Conservation (phyloP, 345 rosid genomes). For the Durio zibethinus region DNA sequence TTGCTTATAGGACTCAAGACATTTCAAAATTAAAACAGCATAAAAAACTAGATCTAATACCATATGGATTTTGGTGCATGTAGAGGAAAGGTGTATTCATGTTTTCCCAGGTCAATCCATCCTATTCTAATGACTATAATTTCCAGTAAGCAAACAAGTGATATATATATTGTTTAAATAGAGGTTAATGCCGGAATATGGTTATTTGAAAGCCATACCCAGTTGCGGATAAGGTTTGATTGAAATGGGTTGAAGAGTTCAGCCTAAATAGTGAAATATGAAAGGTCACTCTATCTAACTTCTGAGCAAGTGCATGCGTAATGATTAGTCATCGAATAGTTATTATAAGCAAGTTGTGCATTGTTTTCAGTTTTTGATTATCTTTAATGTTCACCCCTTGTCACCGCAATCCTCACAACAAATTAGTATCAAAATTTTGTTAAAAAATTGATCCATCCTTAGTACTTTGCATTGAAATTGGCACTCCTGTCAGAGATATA, state of each 20-base stretch:
- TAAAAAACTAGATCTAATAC: neutral
- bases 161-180: neutral
- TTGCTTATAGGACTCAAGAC: neutral
- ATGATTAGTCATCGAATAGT: neutral
- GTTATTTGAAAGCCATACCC: neutral
- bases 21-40: neutral
- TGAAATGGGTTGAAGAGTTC: conserved; percentile 8
- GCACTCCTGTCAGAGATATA: neutral
- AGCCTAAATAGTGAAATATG: neutral
- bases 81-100: neutral
- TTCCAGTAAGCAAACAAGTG: neutral
- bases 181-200: neutral
- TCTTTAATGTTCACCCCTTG: neutral
- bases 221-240: neutral
- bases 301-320: neutral
- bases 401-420: neutral
- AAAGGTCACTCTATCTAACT: neutral
- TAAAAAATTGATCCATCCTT: neutral
- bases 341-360: neutral
- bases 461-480: neutral
- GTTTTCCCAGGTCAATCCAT: neutral
- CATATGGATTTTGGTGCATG: neutral
- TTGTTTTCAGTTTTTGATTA: neutral
- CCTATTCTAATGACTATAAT: neutral
- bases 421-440: neutral